Evolutionary conservation across 352 stramenopile species (phyloP).

Genomic region (Thalassiosira exigua): DNA sequence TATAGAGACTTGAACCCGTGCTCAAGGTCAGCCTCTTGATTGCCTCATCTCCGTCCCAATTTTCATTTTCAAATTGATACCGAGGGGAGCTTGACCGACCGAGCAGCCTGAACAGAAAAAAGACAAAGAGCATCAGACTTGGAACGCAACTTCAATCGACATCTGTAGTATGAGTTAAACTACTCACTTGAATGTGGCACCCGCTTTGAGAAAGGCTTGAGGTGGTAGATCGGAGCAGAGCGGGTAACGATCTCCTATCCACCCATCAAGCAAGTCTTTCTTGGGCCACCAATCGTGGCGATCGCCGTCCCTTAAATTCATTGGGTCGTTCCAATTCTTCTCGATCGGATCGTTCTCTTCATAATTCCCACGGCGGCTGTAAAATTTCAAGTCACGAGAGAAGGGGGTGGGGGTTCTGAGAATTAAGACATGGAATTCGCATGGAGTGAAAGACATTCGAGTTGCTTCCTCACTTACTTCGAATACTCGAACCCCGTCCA

Average conservation of each 20-base stretch:
- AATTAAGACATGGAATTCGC: neutral
- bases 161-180: no score
- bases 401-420: neutral
- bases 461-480: no score
- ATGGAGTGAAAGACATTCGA: neutral
- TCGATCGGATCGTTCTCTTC: constrained; percentile 28
- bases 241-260: constrained; percentile 62
- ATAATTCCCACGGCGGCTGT: constrained; percentile 41
- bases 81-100: constrained; percentile 33
- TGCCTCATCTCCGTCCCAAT: constrained; percentile 26
- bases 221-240: constrained; percentile 62
- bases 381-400: constrained; percentile 5
- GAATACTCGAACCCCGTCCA: constrained; percentile 74
- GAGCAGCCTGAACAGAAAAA: constrained; percentile 32
- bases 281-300: constrained; percentile 72
- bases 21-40: constrained; percentile 31
- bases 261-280: constrained; percentile 48
- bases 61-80: constrained; percentile 31
- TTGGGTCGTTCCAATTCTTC: constrained; percentile 41
- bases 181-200: constrained; percentile 56
- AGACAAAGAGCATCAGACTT: neutral
- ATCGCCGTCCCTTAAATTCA: constrained; percentile 44
- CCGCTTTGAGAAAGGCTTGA: constrained; percentile 47
- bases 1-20: constrained; percentile 34
- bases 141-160: no score